Conservation (phyloP, 371 early-diverging fungal genomes). For the Apophysomyces trapeziformis region DNA sequence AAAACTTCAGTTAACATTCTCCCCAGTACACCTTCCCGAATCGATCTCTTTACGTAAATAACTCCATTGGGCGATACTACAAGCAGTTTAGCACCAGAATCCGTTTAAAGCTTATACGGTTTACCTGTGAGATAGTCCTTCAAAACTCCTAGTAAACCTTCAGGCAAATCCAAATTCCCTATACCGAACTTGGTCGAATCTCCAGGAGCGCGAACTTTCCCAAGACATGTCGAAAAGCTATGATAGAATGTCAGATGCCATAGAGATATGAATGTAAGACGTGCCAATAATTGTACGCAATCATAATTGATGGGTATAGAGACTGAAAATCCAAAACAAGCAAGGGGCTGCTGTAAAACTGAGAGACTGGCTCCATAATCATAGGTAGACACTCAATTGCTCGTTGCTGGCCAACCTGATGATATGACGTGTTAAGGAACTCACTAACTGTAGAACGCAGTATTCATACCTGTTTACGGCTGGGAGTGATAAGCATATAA, state of each 20-base stretch:
- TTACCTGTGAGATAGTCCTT: conserved; percentile 73
- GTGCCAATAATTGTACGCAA: conserved; percentile 92
- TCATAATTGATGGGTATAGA: conserved; percentile 92
- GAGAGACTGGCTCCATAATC: conserved; percentile 85
- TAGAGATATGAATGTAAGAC: neutral
- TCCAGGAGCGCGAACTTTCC: conserved; percentile 53
- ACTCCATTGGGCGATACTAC: conserved; percentile 84
- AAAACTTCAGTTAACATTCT: conserved; percentile 86
- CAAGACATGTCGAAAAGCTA: conserved; percentile 86
- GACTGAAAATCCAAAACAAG: conserved; percentile 92
- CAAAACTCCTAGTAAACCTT: conserved; percentile 51
- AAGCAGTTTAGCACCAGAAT: neutral
- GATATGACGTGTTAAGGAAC: neutral
- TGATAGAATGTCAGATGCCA: neutral
- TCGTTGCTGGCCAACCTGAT: conserved; percentile 66
- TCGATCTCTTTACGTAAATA: conserved; percentile 76
- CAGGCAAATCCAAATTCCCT: conserved; percentile 36
- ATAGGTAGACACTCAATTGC: conserved; percentile 86
- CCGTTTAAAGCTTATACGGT: neutral
- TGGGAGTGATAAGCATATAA: conserved; percentile 66
- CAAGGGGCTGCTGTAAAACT: conserved; percentile 82
- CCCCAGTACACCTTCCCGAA: conserved; percentile 76
- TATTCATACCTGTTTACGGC: conserved; percentile 60
- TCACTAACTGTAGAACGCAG: neutral
- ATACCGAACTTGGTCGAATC: conserved; percentile 53